Conservation (phyloP, 331 rosid species). For the Prunus yedoensis region DNA sequence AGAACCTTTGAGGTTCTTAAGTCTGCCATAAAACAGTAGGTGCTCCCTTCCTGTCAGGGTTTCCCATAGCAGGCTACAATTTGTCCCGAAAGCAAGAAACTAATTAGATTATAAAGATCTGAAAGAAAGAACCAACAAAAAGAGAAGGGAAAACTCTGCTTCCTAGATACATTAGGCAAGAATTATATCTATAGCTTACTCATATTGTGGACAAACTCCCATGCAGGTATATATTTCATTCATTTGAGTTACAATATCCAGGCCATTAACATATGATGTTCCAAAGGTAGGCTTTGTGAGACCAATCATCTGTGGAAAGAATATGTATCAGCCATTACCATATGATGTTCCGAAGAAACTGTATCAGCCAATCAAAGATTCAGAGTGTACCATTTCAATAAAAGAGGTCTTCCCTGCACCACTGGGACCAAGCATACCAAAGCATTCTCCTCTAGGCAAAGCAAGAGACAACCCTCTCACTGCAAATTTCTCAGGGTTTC, state of each 20-base stretch:
- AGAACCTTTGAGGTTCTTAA: conserved; percentile 69
- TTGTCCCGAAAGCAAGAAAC: neutral
- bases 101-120: neutral
- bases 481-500: conserved; percentile 80
- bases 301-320: conserved; percentile 77
- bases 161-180: neutral
- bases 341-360: no score
- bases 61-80: conserved; percentile 73
- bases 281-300: conserved; percentile 80
- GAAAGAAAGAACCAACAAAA: no score
- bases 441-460: conserved; percentile 83
- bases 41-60: conserved; percentile 83
- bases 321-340: no score
- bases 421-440: conserved; percentile 97
- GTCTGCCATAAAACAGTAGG: conserved; percentile 86
- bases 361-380: conserved; percentile 4
- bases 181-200: conserved; percentile 43
- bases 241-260: conserved; percentile 69
- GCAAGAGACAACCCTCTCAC: conserved; percentile 90
- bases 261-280: conserved; percentile 70
- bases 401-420: conserved; percentile 98
- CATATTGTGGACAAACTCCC: conserved; percentile 97
- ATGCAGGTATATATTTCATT: conserved; percentile 74
- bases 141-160: neutral
- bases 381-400: conserved; percentile 68